These are phyloP conservation scores for Testicularia cyperi DNA, from an alignment of 1,284 basidiomycete species.

Conservation along the genomic window DNA sequence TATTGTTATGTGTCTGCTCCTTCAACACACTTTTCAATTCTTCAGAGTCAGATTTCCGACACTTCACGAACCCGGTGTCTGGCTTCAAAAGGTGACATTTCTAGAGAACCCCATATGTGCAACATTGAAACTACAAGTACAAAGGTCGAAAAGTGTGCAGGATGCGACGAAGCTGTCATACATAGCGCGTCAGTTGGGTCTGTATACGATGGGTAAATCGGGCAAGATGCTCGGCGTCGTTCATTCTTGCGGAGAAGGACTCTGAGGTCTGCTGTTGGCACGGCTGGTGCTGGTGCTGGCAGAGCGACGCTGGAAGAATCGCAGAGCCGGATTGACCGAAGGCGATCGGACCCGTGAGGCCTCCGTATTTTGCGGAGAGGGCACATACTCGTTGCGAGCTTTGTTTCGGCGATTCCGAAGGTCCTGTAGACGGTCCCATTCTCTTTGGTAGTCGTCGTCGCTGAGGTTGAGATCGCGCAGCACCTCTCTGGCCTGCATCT, in stretches of 20 bases:
- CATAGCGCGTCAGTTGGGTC: too few species aligned
- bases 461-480: slow-evolving; percentile 21
- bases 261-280: slow-evolving; percentile 12
- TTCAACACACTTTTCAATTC: too few species aligned
- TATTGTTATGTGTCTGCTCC: too few species aligned
- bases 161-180: too few species aligned
- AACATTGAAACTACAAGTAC: too few species aligned
- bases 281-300: slow-evolving; percentile 24
- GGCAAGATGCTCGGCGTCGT: too few species aligned
- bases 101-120: too few species aligned
- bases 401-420: slow-evolving; percentile 20
- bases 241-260: slow-evolving; percentile 3
- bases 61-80: too few species aligned
- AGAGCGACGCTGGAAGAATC: slow-evolving; percentile 22
- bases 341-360: slow-evolving; percentile 6
- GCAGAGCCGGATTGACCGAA: slow-evolving; percentile 19
- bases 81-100: too few species aligned
- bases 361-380: slow-evolving; percentile 1
- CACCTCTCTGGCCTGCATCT: slow-evolving; percentile 34
- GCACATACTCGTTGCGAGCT: slow-evolving; percentile 31
- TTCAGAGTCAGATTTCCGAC: too few species aligned
- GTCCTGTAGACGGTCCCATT: slow-evolving; percentile 30
- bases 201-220: too few species aligned
- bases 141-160: too few species aligned
- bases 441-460: slow-evolving; percentile 18